Evolutionary conservation across 2,329 filamentous ascomycete species (phyloP).

Genomic region (Fusarium foetens): DNA sequence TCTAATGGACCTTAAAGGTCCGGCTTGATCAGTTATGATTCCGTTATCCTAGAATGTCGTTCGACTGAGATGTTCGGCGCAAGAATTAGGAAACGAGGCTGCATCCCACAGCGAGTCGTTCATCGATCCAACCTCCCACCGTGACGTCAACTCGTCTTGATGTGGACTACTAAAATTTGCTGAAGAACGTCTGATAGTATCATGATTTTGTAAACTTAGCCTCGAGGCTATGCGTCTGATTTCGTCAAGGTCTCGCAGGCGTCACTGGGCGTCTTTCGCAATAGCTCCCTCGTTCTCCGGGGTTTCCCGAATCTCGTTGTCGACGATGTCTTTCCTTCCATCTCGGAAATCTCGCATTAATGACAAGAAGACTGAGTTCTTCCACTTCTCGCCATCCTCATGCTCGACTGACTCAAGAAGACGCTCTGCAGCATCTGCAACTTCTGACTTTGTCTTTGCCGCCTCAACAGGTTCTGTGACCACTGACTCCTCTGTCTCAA

Average conservation of each 20-base stretch:
- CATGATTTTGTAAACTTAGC: neutral
- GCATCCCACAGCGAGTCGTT: neutral
- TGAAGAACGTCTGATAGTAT: neutral
- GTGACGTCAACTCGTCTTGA: conserved; percentile 32
- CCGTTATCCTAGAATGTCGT: conserved; percentile 34
- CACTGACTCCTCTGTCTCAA: conserved; percentile 32
- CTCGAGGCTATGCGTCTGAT: neutral
- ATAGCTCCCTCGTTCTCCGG: conserved; percentile 23
- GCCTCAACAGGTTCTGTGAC: conserved; percentile 27
- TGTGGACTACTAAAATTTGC: conserved; percentile 8
- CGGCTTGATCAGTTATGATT: neutral
- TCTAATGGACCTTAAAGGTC: neutral
- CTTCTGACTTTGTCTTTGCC: conserved; percentile 48
- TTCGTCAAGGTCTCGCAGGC: neutral
- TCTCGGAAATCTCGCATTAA: conserved; percentile 59
- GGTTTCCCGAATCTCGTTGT: conserved; percentile 53
- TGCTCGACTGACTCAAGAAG: conserved; percentile 57
- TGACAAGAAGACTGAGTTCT: conserved; percentile 57
- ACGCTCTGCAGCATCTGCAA: conserved; percentile 56
- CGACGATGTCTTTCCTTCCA: conserved; percentile 56
- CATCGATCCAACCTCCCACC: conserved; percentile 21
- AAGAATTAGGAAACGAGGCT: conserved; percentile 25
- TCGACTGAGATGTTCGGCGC: conserved; percentile 38
- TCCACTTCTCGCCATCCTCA: conserved; percentile 58
- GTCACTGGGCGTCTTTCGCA: conserved; percentile 33